Percentiles rank a stretch among this genome's conserved stretches.
Conservation (phyloP, 1,284 basidiomycete genomes). For the Schizophyllum commune region DNA sequence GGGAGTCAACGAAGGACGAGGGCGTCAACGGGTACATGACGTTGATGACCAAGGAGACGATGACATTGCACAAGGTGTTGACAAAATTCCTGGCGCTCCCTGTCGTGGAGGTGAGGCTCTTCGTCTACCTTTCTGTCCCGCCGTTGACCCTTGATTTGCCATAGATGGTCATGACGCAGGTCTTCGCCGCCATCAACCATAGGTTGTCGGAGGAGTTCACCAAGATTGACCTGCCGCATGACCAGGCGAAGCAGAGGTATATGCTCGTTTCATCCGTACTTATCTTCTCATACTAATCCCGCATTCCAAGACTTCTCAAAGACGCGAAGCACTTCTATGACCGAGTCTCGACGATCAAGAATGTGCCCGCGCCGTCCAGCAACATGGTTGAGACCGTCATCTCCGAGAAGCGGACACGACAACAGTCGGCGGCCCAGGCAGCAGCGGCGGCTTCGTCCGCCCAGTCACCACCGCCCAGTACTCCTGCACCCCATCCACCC, state of each 20-base stretch:
- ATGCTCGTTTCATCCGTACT: constrained; percentile 17
- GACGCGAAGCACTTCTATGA: constrained; percentile 74
- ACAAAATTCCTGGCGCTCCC: constrained; percentile 78
- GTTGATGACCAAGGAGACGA: constrained; percentile 90
- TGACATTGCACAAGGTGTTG: constrained; percentile 93
- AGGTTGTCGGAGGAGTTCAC: constrained; percentile 80
- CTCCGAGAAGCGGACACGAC: constrained; percentile 56
- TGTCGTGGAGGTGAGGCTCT: constrained; percentile 67
- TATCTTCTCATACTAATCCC: not conserved
- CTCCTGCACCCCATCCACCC: constrained; percentile 17
- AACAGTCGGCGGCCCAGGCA: constrained; percentile 14
- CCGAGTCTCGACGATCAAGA: constrained; percentile 65
- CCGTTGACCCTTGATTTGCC: constrained; percentile 9
- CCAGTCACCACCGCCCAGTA: not conserved
- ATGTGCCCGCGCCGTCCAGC: constrained; percentile 51
- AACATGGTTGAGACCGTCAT: constrained; percentile 79
- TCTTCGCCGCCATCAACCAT: constrained; percentile 86
- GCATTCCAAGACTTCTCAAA: constrained; percentile 51
- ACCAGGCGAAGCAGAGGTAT: constrained; percentile 81
- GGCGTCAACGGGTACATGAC: constrained; percentile 82
- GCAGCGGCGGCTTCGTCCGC: not conserved
- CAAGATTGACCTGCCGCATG: constrained; percentile 71
- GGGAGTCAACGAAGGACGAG: constrained; percentile 55
- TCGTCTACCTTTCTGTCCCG: constrained; percentile 4
- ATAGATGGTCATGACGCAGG: constrained; percentile 87